A percentile compares a stretch with the other conserved stretches of the same genome.
phyloP scores from a whole-genome alignment of 129 eudicot genomes.

The Tanacetum coccineum region DNA sequence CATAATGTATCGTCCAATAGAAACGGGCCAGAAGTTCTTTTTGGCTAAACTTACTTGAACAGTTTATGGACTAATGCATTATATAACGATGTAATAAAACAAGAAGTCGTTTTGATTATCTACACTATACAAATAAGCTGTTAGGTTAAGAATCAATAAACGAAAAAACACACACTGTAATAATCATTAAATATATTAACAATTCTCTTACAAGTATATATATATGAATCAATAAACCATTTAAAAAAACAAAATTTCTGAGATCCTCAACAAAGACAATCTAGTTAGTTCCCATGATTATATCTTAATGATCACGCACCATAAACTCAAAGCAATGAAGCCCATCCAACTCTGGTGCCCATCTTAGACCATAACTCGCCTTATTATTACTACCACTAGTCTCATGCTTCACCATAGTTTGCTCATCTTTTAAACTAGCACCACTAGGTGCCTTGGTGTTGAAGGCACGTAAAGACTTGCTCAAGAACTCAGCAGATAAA shows the following conservation, averaged over 20 bases:
- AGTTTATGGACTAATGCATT: too few species aligned
- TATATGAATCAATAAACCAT: too few species aligned
- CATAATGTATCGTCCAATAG: too few species aligned
- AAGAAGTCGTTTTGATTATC: neutral
- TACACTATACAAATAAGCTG: too few species aligned
- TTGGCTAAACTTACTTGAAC: too few species aligned
- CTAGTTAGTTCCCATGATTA: too few species aligned
- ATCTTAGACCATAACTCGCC: neutral
- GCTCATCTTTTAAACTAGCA: conserved; percentile 3
- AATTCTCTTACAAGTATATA: too few species aligned
- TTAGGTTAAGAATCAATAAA: too few species aligned
- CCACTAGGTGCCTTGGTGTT: conserved; percentile 14
- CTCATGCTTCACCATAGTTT: neutral
- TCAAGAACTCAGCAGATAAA: conserved; percentile 26
- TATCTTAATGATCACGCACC: conserved; percentile 3
- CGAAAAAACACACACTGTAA: too few species aligned
- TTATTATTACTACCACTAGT: neutral
- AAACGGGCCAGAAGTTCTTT: too few species aligned
- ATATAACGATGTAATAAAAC: neutral
- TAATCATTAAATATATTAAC: too few species aligned
- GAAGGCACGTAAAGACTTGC: conserved; percentile 7
- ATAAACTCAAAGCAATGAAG: conserved; percentile 39
- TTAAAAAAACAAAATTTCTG: neutral
- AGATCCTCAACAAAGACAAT: neutral
- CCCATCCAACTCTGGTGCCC: conserved; percentile 24